phyloP scores from a whole-genome alignment of 1,284 basidiomycete species.

The Malassezia arunalokei region DNA sequence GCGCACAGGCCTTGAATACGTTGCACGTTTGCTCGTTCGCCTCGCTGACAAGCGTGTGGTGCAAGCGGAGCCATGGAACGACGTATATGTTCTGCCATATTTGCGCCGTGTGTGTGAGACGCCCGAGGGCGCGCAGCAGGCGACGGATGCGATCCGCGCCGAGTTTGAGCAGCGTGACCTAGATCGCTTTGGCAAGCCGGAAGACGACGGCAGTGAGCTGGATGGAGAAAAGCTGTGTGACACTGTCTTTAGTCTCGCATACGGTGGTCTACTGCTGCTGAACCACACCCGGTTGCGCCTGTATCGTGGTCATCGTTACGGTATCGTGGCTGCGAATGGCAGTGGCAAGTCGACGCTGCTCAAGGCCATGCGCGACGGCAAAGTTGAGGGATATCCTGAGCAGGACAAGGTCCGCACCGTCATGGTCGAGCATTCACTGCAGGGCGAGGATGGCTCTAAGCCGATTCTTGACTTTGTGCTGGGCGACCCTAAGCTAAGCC shows the following conservation, averaged over 20 bases:
- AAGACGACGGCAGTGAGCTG: conserved; percentile 59
- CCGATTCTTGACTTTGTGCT: conserved; percentile 79
- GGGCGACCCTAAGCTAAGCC: conserved; percentile 53
- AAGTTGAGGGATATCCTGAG: conserved; percentile 87
- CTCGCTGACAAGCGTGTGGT: conserved; percentile 43
- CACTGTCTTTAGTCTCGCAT: conserved; percentile 86
- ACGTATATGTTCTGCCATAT: conserved; percentile 45
- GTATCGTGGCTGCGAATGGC: conserved; percentile 89
- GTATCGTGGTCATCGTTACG: conserved; percentile 73
- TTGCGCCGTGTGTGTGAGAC: conserved; percentile 46
- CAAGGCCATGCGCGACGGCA: conserved; percentile 85
- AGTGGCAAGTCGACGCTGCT: conserved; percentile 92
- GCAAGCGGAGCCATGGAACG: conserved; percentile 39
- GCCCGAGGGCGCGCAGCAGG: conserved; percentile 26
- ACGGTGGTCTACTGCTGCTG: conserved; percentile 83
- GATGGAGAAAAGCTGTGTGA: conserved; percentile 64
- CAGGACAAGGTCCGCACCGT: conserved; percentile 71
- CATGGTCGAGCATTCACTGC: conserved; percentile 91
- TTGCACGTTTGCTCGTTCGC: conserved; percentile 31
- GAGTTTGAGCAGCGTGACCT: conserved; percentile 36
- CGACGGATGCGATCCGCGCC: conserved; percentile 33
- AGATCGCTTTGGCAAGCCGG: conserved; percentile 38
- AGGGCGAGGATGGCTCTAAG: conserved; percentile 73
- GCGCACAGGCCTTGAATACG: conserved; percentile 32
- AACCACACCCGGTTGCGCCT: conserved; percentile 89